Base-by-base conservation (phyloP, 441 rosid genomes). In the Theobroma grandiflorum region DNA sequence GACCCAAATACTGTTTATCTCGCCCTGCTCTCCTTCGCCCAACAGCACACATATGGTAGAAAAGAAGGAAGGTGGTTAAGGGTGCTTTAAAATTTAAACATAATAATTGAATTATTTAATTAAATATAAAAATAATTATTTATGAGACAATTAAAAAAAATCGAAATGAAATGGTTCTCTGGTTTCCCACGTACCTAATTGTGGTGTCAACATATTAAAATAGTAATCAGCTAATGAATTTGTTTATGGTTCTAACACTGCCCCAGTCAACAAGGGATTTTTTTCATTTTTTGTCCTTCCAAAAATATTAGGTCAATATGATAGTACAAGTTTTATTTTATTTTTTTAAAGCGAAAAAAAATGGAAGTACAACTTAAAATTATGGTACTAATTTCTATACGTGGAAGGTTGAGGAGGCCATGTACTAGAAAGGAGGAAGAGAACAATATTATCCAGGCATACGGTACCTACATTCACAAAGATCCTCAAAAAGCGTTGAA, bases 401-500 rank as follows among this genome's bases (percentile, higher is more conserved):
- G 15, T 63, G 68, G 63, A 58, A 58, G 11, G 42, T 33, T 62
- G 7, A 4, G 38, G 49, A 45, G 49, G 49, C 49, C 49, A 63
- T 33, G 7, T 62, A 33, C 26, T 31, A 3, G 3, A 43, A 33
- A 31, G 5, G 40, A 18, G 40, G 40, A 33, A 65, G 70, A n/a
- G 70, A 65, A 50, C 40, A 31, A 12, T 62, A 31, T 4, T 62
- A 33, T 31, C 15, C 4, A n/a, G 18, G 66, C 66, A 62, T 62
- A 62, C 4, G n/a, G 18, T 22, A 31, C 35, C 64, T 62, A 33
- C 66, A 33, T 42, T 33, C 58, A 42, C 59, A 38, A 63, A 47
- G 68, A 16, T 59, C 76, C 59, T 37, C 7, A 38, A 33, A 78
- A 68, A 76, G 82, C 38, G 57, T n/a, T 45, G 11, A 26, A 33